Conservation (phyloP, 2,329 filamentous ascomycete genomes). For the Colletotrichum sp. region DNA sequence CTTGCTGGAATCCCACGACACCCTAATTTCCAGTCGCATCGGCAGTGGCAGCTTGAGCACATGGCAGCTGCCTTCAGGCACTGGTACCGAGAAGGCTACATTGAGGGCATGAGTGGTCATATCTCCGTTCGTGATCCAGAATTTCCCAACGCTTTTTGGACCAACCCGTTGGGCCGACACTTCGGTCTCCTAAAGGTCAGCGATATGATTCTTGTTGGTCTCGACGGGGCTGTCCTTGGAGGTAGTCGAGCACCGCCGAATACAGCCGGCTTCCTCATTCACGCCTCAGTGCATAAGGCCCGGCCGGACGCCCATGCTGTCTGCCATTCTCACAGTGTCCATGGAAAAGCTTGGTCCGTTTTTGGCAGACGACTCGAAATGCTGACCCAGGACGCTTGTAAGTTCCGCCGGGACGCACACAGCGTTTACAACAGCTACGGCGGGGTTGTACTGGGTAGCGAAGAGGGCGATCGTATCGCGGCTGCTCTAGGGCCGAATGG, state of each 20-base stretch:
- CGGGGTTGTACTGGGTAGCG: constrained; percentile 57
- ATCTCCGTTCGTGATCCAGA: constrained; percentile 71
- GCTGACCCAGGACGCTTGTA: constrained; percentile 68
- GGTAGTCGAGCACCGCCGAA: constrained; percentile 68
- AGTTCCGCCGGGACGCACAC: constrained; percentile 66
- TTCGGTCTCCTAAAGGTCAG: constrained; percentile 69
- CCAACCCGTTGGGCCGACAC: constrained; percentile 69
- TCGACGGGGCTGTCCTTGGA: constrained; percentile 64
- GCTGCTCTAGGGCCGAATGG: constrained; percentile 60
- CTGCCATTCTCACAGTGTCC: constrained; percentile 69
- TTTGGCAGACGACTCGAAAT: constrained; percentile 70
- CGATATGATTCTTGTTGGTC: constrained; percentile 72
- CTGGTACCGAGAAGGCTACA: constrained; percentile 69
- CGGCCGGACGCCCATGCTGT: constrained; percentile 69
- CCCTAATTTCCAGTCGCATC: constrained; percentile 40
- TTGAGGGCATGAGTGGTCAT: constrained; percentile 72
- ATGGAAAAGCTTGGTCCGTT: constrained; percentile 70
- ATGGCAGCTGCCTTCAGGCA: constrained; percentile 72
- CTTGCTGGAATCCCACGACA: constrained; percentile 37
- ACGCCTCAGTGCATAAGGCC: constrained; percentile 69
- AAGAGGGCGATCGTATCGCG: constrained; percentile 70
- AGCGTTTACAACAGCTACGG: constrained; percentile 65
- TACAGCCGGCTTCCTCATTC: constrained; percentile 73
- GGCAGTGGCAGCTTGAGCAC: constrained; percentile 59
- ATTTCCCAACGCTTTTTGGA: constrained; percentile 67